These are phyloP conservation scores for Halophytophthora batemanensis DNA, from an alignment of 352 stramenopile species.

Conservation along the genomic window DNA sequence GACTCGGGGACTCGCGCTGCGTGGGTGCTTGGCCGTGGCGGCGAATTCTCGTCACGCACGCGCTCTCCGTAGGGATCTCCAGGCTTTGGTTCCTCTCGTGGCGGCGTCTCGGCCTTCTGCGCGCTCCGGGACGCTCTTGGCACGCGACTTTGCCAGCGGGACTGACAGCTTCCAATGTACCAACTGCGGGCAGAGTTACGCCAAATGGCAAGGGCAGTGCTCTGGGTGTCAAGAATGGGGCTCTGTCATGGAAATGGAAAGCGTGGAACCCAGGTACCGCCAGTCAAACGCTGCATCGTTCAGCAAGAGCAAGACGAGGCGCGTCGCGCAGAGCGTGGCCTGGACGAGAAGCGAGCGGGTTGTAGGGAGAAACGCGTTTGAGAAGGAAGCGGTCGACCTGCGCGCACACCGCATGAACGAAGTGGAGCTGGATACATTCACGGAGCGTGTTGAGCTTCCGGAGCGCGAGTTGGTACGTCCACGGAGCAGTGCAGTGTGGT, in stretches of 20 bases:
- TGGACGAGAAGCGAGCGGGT: slow-evolving; percentile 16
- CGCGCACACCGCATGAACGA: slow-evolving; percentile 65
- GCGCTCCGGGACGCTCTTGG: no score
- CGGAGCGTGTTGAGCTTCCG: slow-evolving; percentile 61
- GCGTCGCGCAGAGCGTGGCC: slow-evolving; percentile 27
- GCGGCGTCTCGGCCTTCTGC: no score
- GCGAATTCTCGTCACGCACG: no score
- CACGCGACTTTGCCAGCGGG: slow-evolving; percentile 22
- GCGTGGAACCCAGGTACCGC: slow-evolving; percentile 36
- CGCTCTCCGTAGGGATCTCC: no score
- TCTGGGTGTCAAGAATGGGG: slow-evolving; percentile 90
- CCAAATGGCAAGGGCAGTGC: slow-evolving; percentile 87
- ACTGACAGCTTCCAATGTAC: slow-evolving; percentile 39
- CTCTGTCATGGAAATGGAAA: slow-evolving; percentile 65
- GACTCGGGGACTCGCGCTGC: no score
- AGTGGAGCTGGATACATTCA: slow-evolving; percentile 49
- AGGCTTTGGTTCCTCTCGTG: no score
- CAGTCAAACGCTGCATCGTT: slow-evolving; percentile 59
- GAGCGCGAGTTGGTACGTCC: slow-evolving; percentile 60
- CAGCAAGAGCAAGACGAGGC: slow-evolving; percentile 33
- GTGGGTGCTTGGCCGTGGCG: no score
- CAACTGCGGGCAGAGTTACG: slow-evolving; percentile 60
- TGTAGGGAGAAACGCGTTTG: slow-evolving; percentile 10
- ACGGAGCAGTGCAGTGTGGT: slow-evolving; percentile 14
- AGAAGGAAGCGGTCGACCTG: slow-evolving; percentile 15